Percentiles rank a stretch among this genome's conserved stretches.
phyloP scores from a whole-genome alignment of 257 asterid species.

The Vinca minor region DNA sequence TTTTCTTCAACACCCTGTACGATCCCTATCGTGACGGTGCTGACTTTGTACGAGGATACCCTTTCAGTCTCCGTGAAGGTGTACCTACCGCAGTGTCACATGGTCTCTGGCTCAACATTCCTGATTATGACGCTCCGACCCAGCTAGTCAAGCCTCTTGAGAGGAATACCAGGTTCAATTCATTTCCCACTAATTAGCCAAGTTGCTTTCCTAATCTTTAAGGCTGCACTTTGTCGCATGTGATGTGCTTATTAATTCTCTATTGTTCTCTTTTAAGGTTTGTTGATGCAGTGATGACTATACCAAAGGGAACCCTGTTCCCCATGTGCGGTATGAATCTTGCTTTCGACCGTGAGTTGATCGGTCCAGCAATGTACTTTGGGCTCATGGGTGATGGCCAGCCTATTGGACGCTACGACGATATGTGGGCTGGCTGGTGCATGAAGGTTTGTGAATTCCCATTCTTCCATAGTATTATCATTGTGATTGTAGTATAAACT shows the following conservation, averaged over 20 bases:
- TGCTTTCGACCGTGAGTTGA: slow-evolving; percentile 52
- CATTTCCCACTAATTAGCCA: background rate
- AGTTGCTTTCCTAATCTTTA: background rate
- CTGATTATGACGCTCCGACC: slow-evolving; percentile 64
- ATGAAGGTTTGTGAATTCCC: slow-evolving; percentile 25
- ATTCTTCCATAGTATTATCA: no score
- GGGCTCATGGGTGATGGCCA: slow-evolving; percentile 79
- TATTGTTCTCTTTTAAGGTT: slow-evolving; percentile 25
- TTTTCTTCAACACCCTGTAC: slow-evolving; percentile 56
- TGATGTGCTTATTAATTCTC: background rate
- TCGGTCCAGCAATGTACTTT: slow-evolving; percentile 69
- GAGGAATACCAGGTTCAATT: slow-evolving; percentile 41
- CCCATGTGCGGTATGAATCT: slow-evolving; percentile 77
- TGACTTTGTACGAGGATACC: slow-evolving; percentile 63
- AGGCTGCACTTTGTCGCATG: background rate
- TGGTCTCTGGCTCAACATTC: slow-evolving; percentile 65
- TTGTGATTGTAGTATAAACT: no score
- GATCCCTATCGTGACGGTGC: slow-evolving; percentile 56
- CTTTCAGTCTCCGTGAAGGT: slow-evolving; percentile 59
- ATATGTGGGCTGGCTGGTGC: slow-evolving; percentile 84
- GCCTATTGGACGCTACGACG: slow-evolving; percentile 65
- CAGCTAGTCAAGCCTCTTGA: slow-evolving; percentile 67
- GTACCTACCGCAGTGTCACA: slow-evolving; percentile 61
- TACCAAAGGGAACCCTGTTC: slow-evolving; percentile 60
- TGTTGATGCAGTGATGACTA: slow-evolving; percentile 57